These are phyloP conservation scores for Dorcoceras hygrometricum DNA, from an alignment of 257 asterid species.

Conservation along the genomic window DNA sequence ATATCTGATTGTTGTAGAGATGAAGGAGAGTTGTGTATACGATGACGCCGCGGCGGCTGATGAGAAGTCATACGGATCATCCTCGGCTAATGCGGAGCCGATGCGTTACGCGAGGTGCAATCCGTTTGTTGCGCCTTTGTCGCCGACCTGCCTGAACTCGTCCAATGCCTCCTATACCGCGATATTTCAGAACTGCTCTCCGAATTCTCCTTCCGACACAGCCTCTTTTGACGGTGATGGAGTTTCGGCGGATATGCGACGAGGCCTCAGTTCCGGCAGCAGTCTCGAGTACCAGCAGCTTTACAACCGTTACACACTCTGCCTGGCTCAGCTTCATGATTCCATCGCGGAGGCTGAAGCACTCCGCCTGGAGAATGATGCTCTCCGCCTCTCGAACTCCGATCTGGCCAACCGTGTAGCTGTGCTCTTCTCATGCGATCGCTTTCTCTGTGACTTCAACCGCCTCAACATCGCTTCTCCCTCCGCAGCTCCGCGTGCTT, in stretches of 20 bases:
- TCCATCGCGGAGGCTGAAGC: conserved; percentile 51
- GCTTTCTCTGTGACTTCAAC: conserved; percentile 61
- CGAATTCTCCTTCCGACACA: conserved; percentile 42
- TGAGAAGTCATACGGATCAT: conserved; percentile 26
- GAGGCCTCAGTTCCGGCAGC: conserved; percentile 42
- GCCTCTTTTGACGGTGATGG: conserved; percentile 47
- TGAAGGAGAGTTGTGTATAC: not conserved
- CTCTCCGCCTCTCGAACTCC: conserved; percentile 56
- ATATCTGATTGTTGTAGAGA: not conserved
- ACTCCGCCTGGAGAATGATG: conserved; percentile 56
- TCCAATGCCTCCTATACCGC: conserved; percentile 47
- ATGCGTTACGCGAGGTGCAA: conserved; percentile 29
- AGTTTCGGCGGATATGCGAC: conserved; percentile 31
- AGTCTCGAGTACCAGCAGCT: conserved; percentile 75
- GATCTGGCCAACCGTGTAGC: conserved; percentile 67
- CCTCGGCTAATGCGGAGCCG: conserved; percentile 25
- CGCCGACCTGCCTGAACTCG: conserved; percentile 40
- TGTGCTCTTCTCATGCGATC: conserved; percentile 54
- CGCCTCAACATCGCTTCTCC: conserved; percentile 43
- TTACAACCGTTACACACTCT: conserved; percentile 56
- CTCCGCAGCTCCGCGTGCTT: conserved; percentile 24
- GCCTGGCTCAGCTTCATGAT: conserved; percentile 57
- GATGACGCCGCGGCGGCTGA: not conserved
- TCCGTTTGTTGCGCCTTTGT: conserved; percentile 50
- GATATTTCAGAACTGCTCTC: conserved; percentile 39